Percentiles rank a stretch among this genome's conserved stretches.
Evolutionary conservation across 306 rosid genomes (phyloP).

Genomic region (Cyclanthera cordifolia): DNA sequence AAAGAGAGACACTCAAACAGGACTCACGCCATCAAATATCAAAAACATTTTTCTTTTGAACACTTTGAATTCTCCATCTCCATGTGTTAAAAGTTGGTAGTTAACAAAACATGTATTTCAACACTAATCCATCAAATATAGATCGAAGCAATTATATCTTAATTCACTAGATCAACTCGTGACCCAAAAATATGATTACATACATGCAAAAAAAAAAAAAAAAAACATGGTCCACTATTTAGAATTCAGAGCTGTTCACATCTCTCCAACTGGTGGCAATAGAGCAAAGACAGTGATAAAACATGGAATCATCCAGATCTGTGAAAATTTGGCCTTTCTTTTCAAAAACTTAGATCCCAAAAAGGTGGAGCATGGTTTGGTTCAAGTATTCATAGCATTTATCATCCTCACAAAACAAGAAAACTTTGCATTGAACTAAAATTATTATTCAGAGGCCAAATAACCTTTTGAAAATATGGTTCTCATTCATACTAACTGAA

Average conservation of each 20-base stretch:
- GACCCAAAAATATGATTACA: background rate
- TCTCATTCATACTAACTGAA: background rate
- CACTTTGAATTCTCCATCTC: background rate
- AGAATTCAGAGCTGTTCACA: background rate
- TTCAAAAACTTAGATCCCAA: background rate
- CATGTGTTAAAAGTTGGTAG: background rate
- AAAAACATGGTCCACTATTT: background rate
- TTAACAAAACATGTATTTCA: background rate
- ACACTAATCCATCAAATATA: too few relatives aligned
- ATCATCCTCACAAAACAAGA: background rate
- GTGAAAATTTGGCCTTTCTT: background rate
- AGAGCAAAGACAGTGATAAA: background rate
- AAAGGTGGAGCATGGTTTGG: background rate
- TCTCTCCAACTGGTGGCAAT: background rate
- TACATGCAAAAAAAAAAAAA: too few relatives aligned
- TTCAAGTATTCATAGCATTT: background rate
- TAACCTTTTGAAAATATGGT: too few relatives aligned
- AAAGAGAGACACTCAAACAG: conserved; percentile 11
- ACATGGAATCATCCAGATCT: background rate
- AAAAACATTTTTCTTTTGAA: background rate
- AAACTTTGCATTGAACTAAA: background rate
- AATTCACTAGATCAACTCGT: too few relatives aligned
- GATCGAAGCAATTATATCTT: too few relatives aligned
- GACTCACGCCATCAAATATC: background rate
- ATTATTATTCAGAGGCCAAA: too few relatives aligned